Conservation (phyloP, 2,329 filamentous ascomycete species). For the Domatiomyces catenatus region DNA sequence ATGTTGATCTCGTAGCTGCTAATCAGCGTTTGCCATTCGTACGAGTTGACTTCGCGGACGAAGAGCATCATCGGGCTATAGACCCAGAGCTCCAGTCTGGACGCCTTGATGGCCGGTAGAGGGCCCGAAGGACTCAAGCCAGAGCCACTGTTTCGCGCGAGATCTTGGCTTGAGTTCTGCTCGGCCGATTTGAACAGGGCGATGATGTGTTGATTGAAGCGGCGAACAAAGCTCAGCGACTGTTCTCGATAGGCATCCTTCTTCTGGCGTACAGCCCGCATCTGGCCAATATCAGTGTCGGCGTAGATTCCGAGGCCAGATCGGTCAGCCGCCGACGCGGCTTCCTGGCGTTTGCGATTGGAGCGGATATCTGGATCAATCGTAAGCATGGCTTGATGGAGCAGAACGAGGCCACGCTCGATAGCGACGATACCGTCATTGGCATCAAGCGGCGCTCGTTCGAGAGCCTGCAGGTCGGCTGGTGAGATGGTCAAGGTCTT, state of each 20-base stretch:
- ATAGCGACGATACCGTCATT: conserved; percentile 58
- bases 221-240: conserved; percentile 58
- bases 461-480: conserved; percentile 58
- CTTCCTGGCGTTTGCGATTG: conserved; percentile 34
- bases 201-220: conserved; percentile 68
- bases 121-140: conserved; percentile 49
- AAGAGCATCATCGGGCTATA: conserved; percentile 82
- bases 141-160: conserved; percentile 30
- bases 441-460: conserved; percentile 57
- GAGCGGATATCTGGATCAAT: conserved; percentile 69
- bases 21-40: conserved; percentile 68
- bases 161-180: conserved; percentile 49
- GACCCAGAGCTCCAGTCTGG: conserved; percentile 64
- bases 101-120: conserved; percentile 51
- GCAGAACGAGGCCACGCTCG: conserved; percentile 58
- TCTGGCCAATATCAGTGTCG: conserved; percentile 62
- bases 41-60: conserved; percentile 63
- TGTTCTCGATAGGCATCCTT: conserved; percentile 74
- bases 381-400: conserved; percentile 86
- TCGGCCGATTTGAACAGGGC: conserved; percentile 64
- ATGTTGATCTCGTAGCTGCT: conserved; percentile 66
- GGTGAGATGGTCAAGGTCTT: conserved; percentile 79
- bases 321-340: conserved; percentile 24
- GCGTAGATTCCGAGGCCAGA: conserved; percentile 42
- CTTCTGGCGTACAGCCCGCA: conserved; percentile 90